Conservation (phyloP, 2,329 filamentous ascomycete genomes). For the Hypoxylon sp. region DNA sequence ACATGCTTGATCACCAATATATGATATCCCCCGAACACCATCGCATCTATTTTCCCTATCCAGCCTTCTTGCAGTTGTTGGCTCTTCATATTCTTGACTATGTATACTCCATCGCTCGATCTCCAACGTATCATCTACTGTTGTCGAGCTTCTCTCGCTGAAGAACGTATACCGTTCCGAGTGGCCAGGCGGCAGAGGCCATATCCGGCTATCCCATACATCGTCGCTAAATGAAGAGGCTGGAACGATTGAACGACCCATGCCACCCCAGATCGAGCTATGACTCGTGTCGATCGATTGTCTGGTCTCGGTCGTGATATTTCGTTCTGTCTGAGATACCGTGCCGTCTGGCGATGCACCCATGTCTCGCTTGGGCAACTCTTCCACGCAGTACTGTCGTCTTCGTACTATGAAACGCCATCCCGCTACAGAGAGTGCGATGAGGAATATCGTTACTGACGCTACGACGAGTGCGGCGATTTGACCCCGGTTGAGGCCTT, state of each 20-base stretch:
- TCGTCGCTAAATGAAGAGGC: slow-evolving; percentile 12
- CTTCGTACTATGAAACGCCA: slow-evolving; percentile 22
- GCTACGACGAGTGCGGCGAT: slow-evolving; percentile 27
- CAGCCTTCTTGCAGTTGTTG: no score
- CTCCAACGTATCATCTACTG: slow-evolving; percentile 16
- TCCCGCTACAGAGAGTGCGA: slow-evolving; percentile 19
- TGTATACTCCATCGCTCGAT: slow-evolving; percentile 18
- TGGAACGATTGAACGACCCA: slow-evolving; percentile 19
- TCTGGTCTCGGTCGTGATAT: slow-evolving; percentile 2
- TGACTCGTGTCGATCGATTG: slow-evolving; percentile 24
- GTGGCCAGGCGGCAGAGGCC: slow-evolving; percentile 36
- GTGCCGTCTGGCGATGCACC: slow-evolving; percentile 1
- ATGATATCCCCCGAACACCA: slow-evolving; percentile 26
- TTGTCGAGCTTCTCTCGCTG: slow-evolving; percentile 26
- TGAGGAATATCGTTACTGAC: slow-evolving; percentile 19
- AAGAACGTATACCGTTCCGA: slow-evolving; percentile 33
- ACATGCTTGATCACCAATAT: no score
- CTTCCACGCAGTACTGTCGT: slow-evolving; percentile 10
- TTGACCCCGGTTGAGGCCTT: slow-evolving; percentile 7
- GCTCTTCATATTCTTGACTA: slow-evolving; percentile 11
- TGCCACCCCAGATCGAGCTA: slow-evolving; percentile 31
- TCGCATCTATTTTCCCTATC: slow-evolving; percentile 9
- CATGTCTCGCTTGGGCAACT: slow-evolving; percentile 14
- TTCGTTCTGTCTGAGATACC: slow-evolving; percentile 5
- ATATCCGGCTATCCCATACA: slow-evolving; percentile 26